Conservation (phyloP, 2,329 filamentous ascomycete genomes). For the Fusarium sp. region DNA sequence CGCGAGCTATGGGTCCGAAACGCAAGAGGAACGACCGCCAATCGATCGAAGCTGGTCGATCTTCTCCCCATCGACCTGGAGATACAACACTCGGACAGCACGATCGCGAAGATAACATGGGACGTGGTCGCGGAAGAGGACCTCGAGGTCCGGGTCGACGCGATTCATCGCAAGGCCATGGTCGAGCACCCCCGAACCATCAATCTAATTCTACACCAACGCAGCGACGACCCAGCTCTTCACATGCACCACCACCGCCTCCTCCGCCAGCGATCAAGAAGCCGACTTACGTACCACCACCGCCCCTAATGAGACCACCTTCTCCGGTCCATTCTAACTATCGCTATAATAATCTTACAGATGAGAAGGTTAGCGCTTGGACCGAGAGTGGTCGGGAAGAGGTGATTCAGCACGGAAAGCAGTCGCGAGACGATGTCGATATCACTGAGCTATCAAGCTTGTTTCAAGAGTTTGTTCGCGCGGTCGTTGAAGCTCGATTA, state of each 20-base stretch:
- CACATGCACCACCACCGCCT: conserved; percentile 40
- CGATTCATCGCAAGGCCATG: conserved; percentile 59
- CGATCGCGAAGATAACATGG: conserved; percentile 64
- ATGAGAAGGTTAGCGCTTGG: conserved; percentile 77
- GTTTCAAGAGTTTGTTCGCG: conserved; percentile 86
- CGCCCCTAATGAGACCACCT: conserved; percentile 43
- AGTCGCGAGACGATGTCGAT: conserved; percentile 76
- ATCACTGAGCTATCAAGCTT: conserved; percentile 75
- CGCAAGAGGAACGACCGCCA: conserved; percentile 68
- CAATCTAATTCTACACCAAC: conserved; percentile 41
- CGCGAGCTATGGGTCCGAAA: conserved; percentile 66
- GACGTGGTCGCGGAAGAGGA: conserved; percentile 60
- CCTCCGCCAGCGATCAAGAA: conserved; percentile 41
- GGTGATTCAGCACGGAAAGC: conserved; percentile 72
- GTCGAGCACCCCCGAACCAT: conserved; percentile 45
- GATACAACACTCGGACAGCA: conserved; percentile 68
- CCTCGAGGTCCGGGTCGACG: conserved; percentile 63
- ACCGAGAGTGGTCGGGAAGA: conserved; percentile 71
- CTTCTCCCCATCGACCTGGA: conserved; percentile 71
- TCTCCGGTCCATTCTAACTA: conserved; percentile 62
- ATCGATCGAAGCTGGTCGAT: conserved; percentile 63
- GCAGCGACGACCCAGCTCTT: conserved; percentile 40
- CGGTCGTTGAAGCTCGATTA: conserved; percentile 77
- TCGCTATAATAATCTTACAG: conserved; percentile 80
- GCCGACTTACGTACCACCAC: conserved; percentile 39